Evolutionary conservation across 2,329 filamentous ascomycete species (phyloP).

Genomic region (Pestalotiopsis fici): DNA sequence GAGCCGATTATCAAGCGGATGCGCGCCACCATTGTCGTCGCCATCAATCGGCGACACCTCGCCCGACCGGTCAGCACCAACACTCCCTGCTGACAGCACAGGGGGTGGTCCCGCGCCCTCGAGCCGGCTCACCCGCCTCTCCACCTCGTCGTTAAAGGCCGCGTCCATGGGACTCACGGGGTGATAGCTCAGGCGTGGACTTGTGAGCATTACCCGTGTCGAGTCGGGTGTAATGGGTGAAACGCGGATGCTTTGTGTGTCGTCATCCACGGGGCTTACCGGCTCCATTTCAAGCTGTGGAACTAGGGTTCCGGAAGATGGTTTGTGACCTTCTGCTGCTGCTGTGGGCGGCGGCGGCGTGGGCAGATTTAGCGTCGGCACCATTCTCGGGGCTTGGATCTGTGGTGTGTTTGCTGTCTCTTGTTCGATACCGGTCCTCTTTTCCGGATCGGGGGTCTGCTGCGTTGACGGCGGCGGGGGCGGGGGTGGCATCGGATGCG

Average conservation of each 20-base stretch:
- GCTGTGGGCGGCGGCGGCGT: neutral
- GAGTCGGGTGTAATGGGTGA: constrained; percentile 4
- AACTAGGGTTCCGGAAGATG: too few species aligned
- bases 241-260: neutral
- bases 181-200: constrained; percentile 21
- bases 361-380: neutral
- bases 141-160: constrained; percentile 17
- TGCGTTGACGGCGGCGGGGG: neutral
- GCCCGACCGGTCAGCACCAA: neutral
- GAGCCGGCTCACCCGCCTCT: constrained; percentile 7
- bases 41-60: constrained; percentile 9
- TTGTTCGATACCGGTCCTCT: constrained; percentile 14
- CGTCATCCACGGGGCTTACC: neutral
- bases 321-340: too few species aligned
- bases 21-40: neutral
- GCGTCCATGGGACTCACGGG: constrained; percentile 26
- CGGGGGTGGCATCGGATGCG: constrained; percentile 17
- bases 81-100: too few species aligned
- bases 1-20: constrained; percentile 1
- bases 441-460: constrained; percentile 17
- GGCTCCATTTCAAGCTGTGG: neutral
- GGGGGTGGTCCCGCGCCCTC: neutral
- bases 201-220: constrained; percentile 16
- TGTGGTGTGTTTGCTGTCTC: too few species aligned
- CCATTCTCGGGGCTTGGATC: neutral